A percentile compares a stretch with the other conserved stretches of the same genome.
These are phyloP conservation scores for Sporothrix protearum DNA, from an alignment of 2,329 filamentous ascomycete genomes.

Conservation along the genomic window DNA sequence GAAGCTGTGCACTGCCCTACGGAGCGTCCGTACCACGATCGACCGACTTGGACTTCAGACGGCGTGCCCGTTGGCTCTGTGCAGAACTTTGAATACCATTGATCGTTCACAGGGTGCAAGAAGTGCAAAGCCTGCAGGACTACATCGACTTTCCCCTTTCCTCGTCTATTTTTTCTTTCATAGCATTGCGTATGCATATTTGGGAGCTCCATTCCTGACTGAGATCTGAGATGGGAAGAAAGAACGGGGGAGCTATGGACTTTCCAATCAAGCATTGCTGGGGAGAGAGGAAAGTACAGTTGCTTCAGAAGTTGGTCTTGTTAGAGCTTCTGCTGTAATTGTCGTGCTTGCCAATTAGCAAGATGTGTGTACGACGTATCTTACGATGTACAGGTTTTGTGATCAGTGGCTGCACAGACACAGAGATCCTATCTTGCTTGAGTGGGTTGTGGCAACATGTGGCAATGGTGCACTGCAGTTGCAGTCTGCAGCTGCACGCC, in stretches of 20 bases:
- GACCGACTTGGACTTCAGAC: background rate
- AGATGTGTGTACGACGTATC: background rate
- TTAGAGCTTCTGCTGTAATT: background rate
- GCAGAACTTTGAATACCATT: background rate
- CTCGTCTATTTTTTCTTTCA: background rate
- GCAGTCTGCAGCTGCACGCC: background rate
- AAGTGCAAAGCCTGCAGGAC: too few species aligned
- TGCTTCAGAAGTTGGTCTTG: too few species aligned
- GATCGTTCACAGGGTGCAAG: too few species aligned
- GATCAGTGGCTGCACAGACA: background rate
- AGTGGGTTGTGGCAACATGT: background rate
- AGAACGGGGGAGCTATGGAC: background rate
- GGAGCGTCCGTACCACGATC: background rate
- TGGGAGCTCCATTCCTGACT: background rate
- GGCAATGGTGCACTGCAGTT: constrained; percentile 1
- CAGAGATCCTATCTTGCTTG: background rate
- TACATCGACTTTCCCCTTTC: background rate
- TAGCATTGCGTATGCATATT: background rate
- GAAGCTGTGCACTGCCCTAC: background rate
- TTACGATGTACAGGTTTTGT: background rate
- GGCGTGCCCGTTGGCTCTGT: background rate
- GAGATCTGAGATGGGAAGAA: background rate
- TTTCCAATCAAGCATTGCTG: background rate
- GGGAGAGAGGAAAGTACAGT: background rate
- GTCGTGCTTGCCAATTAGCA: background rate